Base-by-base conservation (phyloP, 2,329 filamentous ascomycete species). In the Stagonosporopsis tanaceti region DNA sequence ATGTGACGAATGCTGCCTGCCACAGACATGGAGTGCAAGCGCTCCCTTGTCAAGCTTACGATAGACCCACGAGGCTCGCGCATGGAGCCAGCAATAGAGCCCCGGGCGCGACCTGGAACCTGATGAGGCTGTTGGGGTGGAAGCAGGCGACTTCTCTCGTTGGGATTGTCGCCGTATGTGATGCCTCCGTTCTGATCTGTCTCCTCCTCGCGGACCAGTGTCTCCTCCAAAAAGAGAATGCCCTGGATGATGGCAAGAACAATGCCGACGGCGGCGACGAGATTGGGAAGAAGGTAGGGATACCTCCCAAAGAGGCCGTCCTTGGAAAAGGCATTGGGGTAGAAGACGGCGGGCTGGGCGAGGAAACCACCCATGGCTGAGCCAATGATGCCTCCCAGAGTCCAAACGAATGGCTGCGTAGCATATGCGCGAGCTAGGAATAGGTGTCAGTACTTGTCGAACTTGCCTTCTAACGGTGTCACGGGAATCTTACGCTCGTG, bases 391-490 rank as follows among this genome's bases (percentile, higher is more conserved):
- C 92, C 94, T 27, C 93, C 93, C 41, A 97, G 87, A 34, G 87
- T 90, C 93, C 93, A 97, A 7, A 97, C 90, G 70, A 97, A 97
- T 1, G 93, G 93, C 88, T 97, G 96, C 44, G 96, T 87, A 4
- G 92, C 88, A 76, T 93, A 97, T 39, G 93, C 93, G 60, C 89
- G 87, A 57, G 92, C 90, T 92, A 63, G 37, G 38, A 25, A 12
- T 28, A 67, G 40, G 66, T n/a, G 63, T 60, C 28, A 46, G 50
- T 35, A 35, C 39, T 14, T 14, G n/a, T 15, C 47, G 14, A 12
- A n/a, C 22, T 38, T 17, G 38, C 25, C 25, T 27, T 27, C n/a
- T 12, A 2, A 6, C 15, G 7, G 14, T 30, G 17, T 17, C 15
- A 14, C 32, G 45, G 47, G 55, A 20, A 38, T 85, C 88, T 82